phyloP scores from a whole-genome alignment of 768 basidiomycete species.

The Naematelia aurantialba region DNA sequence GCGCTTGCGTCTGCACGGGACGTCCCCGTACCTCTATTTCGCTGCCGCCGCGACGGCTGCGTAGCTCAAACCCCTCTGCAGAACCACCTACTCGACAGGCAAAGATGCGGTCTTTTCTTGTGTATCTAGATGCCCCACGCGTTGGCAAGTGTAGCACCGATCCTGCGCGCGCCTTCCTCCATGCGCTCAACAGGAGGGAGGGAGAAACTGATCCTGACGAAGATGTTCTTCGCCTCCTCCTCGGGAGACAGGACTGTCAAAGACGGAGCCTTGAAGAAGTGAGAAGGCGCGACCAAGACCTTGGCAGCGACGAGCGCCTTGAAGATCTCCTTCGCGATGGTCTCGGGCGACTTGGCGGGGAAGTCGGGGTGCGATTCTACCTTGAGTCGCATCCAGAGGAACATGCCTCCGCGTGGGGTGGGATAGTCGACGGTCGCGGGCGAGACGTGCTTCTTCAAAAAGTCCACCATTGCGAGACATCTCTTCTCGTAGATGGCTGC shows the following conservation, averaged over 20 bases:
- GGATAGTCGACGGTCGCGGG: conserved; percentile 8
- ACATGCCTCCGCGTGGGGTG: conserved; percentile 27
- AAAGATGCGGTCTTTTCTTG: background rate
- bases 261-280: conserved; percentile 24
- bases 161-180: conserved; percentile 23
- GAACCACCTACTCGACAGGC: no score
- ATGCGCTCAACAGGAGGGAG: conserved; percentile 18
- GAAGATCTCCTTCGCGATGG: conserved; percentile 19
- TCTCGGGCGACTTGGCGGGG: conserved; percentile 8
- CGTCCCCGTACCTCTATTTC: no score
- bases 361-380: conserved; percentile 22
- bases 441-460: conserved; percentile 18
- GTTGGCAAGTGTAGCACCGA: conserved; percentile 15
- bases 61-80: no score
- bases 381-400: conserved; percentile 29
- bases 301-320: conserved; percentile 14
- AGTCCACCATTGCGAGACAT: conserved; percentile 19
- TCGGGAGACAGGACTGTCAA: conserved; percentile 10
- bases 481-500: conserved; percentile 30
- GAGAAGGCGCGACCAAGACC: conserved; percentile 15
- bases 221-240: conserved; percentile 24
- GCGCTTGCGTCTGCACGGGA: no score
- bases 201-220: conserved; percentile 21
- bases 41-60: no score
- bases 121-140: conserved; percentile 8